Percentiles rank a stretch among this genome's conserved stretches.
phyloP scores from a whole-genome alignment of 306 rosid genomes.

The Lablab purpureus region DNA sequence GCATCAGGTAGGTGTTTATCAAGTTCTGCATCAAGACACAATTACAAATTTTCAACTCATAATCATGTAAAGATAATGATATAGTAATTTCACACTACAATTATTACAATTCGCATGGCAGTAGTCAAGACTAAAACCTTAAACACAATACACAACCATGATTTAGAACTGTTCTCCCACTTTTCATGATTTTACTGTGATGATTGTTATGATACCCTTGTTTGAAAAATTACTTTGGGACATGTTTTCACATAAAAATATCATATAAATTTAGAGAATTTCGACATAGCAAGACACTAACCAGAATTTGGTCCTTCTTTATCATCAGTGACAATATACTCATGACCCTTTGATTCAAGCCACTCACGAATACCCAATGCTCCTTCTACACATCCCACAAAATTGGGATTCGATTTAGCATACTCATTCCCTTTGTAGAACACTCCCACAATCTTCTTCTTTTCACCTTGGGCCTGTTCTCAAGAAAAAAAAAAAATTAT shows the following conservation, averaged over 20 bases:
- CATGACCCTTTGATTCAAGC: constrained; percentile 93
- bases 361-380: constrained; percentile 89
- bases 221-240: too few relatives aligned
- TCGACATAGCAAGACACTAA: constrained; percentile 39
- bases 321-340: constrained; percentile 92
- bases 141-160: too few relatives aligned
- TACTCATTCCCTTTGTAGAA: constrained; percentile 90
- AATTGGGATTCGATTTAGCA: constrained; percentile 82
- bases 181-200: too few relatives aligned
- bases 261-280: too few relatives aligned
- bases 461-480: constrained; percentile 71
- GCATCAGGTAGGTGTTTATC: constrained; percentile 90
- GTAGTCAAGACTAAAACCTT: too few relatives aligned
- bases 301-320: constrained; percentile 89
- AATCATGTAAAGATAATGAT: too few relatives aligned
- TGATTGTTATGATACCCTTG: too few relatives aligned
- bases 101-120: too few relatives aligned
- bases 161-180: too few relatives aligned
- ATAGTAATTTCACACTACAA: too few relatives aligned
- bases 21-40: constrained; percentile 59
- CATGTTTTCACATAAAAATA: too few relatives aligned
- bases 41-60: too few relatives aligned
- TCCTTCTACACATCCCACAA: constrained; percentile 89
- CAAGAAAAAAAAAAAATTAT: background rate
- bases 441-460: constrained; percentile 95